Evolutionary conservation across 495 filamentous ascomycete species (phyloP).

Genomic region (Monascus purpureus): DNA sequence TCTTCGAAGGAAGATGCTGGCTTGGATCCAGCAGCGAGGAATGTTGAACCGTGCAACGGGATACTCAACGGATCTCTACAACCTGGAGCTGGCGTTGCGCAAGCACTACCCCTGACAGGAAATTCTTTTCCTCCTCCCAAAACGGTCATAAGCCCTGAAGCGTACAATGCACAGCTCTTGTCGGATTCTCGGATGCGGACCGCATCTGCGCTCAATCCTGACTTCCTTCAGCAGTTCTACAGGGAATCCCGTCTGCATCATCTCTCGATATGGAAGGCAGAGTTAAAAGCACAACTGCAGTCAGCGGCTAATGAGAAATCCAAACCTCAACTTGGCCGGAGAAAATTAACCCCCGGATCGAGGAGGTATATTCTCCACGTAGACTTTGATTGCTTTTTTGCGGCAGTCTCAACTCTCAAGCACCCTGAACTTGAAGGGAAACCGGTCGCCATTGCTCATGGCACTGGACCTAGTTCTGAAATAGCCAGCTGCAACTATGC

Average conservation of each 20-base stretch:
- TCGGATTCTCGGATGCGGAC: constrained; percentile 70
- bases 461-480: constrained; percentile 71
- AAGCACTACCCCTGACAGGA: too few species aligned
- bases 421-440: constrained; percentile 63
- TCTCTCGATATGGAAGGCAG: constrained; percentile 88
- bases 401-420: constrained; percentile 74
- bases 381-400: constrained; percentile 97
- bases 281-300: constrained; percentile 78
- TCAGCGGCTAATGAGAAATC: constrained; percentile 56
- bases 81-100: neutral
- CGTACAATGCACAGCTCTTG: constrained; percentile 75
- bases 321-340: constrained; percentile 32
- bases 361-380: constrained; percentile 86
- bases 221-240: constrained; percentile 89
- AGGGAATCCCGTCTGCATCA: constrained; percentile 88
- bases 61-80: constrained; percentile 1
- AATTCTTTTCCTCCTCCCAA: constrained; percentile 9
- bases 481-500: constrained; percentile 96
- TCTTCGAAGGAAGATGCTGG: neutral
- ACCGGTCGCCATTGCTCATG: constrained; percentile 82
- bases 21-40: neutral
- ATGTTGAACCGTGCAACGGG: neutral
- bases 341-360: constrained; percentile 40
- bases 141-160: constrained; percentile 60
- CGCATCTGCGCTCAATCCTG: constrained; percentile 75